These are phyloP conservation scores for Atkinsonella texensis DNA, from an alignment of 2,329 filamentous ascomycete genomes.

Conservation along the genomic window DNA sequence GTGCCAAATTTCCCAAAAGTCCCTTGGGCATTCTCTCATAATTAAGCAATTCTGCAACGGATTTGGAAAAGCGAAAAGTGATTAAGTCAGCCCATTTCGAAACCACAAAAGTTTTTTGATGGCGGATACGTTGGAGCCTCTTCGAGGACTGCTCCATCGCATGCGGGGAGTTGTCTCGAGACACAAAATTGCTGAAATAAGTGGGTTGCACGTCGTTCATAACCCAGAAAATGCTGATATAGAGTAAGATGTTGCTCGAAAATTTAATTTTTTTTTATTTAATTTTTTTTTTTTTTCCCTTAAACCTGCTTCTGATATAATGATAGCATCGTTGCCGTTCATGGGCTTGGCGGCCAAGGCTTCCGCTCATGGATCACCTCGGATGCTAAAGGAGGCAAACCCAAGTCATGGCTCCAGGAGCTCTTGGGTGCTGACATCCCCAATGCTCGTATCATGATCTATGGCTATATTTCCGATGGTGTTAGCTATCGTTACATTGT, in stretches of 20 bases:
- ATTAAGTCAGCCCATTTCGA: no score
- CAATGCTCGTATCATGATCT: conserved; percentile 17
- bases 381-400: conserved; percentile 10
- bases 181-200: conserved; percentile 8
- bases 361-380: conserved; percentile 15
- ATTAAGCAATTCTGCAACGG: no score
- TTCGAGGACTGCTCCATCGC: conserved; percentile 14
- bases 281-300: neutral
- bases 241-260: conserved; percentile 10
- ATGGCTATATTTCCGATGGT: conserved; percentile 13
- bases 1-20: no score
- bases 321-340: conserved; percentile 16
- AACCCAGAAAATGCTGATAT: conserved; percentile 14
- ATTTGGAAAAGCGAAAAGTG: no score
- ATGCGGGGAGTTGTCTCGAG: conserved; percentile 12
- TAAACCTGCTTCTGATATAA: neutral
- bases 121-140: conserved; percentile 12
- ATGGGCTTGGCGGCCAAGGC: conserved; percentile 15
- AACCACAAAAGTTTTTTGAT: conserved; percentile 4
- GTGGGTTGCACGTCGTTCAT: conserved; percentile 11
- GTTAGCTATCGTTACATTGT: conserved; percentile 13
- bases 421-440: conserved; percentile 14
- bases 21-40: no score
- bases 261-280: no score
- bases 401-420: conserved; percentile 15